Evolutionary conservation across 2,329 filamentous ascomycete genomes (phyloP).

Genomic region (Talaromyces marneffei): DNA sequence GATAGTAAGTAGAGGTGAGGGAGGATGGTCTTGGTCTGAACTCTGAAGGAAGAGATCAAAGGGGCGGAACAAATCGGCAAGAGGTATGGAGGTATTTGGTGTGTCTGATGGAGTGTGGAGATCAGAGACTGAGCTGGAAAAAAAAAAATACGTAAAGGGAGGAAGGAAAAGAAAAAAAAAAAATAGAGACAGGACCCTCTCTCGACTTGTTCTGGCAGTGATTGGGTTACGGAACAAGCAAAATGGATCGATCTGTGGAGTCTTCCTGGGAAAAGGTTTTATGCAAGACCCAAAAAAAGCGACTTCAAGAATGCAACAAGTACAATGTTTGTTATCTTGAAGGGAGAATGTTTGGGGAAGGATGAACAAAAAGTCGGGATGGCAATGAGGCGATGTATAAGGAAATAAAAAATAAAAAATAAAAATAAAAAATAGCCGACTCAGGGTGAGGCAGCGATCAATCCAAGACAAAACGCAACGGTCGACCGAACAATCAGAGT

Average conservation of each 20-base stretch:
- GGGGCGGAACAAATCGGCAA: constrained; percentile 16
- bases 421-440: background rate
- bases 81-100: background rate
- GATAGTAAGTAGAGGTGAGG: constrained; percentile 7
- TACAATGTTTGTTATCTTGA: background rate
- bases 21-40: background rate
- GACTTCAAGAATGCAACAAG: constrained; percentile 11
- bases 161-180: constrained; percentile 4
- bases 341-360: background rate
- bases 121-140: constrained; percentile 9
- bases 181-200: constrained; percentile 9
- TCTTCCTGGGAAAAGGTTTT: background rate
- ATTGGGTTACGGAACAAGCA: constrained; percentile 15
- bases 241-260: constrained; percentile 4
- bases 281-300: background rate
- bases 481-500: background rate
- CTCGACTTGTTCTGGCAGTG: background rate
- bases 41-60: constrained; percentile 9
- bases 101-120: constrained; percentile 7
- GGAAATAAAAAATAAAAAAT: constrained; percentile 1
- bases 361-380: background rate
- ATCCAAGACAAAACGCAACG: background rate
- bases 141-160: constrained; percentile 16
- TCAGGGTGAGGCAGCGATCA: constrained; percentile 1
- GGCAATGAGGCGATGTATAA: background rate